Evolutionary conservation across 805 yeast species (phyloP), one percentile per base, ranked within the genome.

Genomic region (Yarrowia osloensis): DNA sequence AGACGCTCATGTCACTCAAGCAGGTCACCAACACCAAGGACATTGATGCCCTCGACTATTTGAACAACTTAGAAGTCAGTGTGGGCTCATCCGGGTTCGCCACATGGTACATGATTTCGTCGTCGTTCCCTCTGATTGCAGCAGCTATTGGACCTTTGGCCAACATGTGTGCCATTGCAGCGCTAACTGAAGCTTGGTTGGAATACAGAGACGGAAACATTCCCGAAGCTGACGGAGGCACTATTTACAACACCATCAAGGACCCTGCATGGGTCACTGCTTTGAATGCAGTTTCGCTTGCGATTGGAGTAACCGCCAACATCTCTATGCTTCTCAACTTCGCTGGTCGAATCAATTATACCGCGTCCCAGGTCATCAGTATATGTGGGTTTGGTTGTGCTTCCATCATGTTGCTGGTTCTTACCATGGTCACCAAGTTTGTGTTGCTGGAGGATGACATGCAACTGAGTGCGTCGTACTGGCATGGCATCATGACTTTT

Each of bases 71-170:
- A 47, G 49, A 47, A 13, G 61, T 50, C 17, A 49, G 55, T 17
- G 70, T 69, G 15, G 70, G 70, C 26, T 50, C 69, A 26, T 21
- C 54, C 3, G 67, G 67, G 0, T 69, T 68, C 15, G 55, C 69
- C 3, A 37, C 54, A n/a, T 90, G 96, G 95, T 88, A 88, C 70
- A 72, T 82, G 15, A 76, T 88, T 0, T 86, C 93, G 3, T 82
- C 88, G 2, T 86, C 87, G 70, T 82, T 90, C 70, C 97, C 97
- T 0, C 81, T 91, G 28, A 74, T 88, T 8, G 86, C 93, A 0
- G 91, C 94, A 5, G 89, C 94, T 70, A 72, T 87, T 40, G 96
- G 95, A 0, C 96, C 97, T 0, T 71, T 91, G 29, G 87, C 94
- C 7, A 90, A 90, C 71, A 83, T 89, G 81, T 81, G 86, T 47